Evolutionary conservation across 139 green algal species (phyloP).

Genomic region (Closterium sp.): DNA sequence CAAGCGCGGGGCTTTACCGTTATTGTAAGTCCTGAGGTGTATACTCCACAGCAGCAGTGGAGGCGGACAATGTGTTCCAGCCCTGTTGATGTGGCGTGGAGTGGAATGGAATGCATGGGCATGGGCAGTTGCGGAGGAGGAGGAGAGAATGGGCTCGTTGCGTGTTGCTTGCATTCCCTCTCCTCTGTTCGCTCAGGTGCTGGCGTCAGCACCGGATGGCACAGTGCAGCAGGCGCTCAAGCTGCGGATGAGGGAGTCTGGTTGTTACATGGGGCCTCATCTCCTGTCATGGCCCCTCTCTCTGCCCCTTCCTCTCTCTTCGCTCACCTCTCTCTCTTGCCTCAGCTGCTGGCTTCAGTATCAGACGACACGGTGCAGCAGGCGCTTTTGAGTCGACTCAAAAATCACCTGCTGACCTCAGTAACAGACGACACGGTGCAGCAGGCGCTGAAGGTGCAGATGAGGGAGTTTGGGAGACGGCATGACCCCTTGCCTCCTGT

Average conservation of each 20-base stretch:
- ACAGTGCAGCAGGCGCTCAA: constrained; percentile 13
- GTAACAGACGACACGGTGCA: constrained; percentile 7
- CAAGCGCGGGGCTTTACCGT: not conserved
- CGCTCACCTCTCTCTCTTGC: not conserved
- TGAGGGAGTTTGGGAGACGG: constrained; percentile 2
- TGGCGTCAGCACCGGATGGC: constrained; percentile 2
- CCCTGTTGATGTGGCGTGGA: no score
- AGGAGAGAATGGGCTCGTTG: no score
- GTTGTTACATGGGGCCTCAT: no score
- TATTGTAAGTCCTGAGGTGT: no score
- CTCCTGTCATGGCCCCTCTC: no score
- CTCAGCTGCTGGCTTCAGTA: not conserved
- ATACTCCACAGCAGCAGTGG: no score
- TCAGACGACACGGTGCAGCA: not conserved
- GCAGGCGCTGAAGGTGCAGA: constrained; percentile 38
- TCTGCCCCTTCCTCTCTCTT: not conserved
- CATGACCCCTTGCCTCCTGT: no score
- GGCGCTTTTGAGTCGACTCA: no score
- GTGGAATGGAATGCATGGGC: no score
- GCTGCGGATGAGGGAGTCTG: constrained; percentile 28
- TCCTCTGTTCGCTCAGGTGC: not conserved
- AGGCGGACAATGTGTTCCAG: no score
- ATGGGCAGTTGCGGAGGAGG: no score
- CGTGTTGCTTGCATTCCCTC: no score
- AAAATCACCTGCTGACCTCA: not conserved